Evolutionary conservation across 345 rosid species (phyloP), one percentile per base, ranked within the genome.

Genomic region (Passiflora organensis): DNA sequence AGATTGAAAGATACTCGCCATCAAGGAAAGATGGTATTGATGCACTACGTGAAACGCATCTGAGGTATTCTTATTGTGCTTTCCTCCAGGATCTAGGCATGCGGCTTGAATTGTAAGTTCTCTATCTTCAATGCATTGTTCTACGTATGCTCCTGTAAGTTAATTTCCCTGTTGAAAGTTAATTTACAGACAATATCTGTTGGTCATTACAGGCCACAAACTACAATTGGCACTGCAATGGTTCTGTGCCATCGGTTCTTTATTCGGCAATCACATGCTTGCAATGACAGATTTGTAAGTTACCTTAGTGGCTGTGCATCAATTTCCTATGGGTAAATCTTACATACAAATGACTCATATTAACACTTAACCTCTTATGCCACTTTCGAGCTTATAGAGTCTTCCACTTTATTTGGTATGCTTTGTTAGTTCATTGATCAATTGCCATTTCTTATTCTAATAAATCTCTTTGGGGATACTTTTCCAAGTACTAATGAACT

Each of bases 21-120:
- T 86, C 95, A 20, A 81, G 95, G 68, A 86, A 78, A 74, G 95
- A 86, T 67, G 95, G 95, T 12, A 86, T 86, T 34, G 89, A 83
- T 75, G 83, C 69, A 1, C 54, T 73, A 24, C 78, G 83, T 0
- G 95, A 86, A 72, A 67, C 83, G 16, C 84, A 86, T 67, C 72
- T 86, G 71, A 87, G 95, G 46, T 86, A 86, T 64, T 79, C 95
- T 1, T 86, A 86, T 54, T 86, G 95, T 68, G 78, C 75, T 0
- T 86, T 86, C 67, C 73, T 83, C 66, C 87, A 78, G 71, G 70
- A 79, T 67, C 87, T 86, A 43, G 89, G 95, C 13, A 47, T 66
- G 68, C 80, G 70, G 51, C 87, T 86, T 54, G 87, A 86, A 19
- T 62, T 86, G 95, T 86, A 62, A 77, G 95, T 60, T 28, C 34